A percentile compares a stretch with the other conserved stretches of the same genome.
Conservation (phyloP, 78 protist genomes). For the Chrysochromulina parva region DNA sequence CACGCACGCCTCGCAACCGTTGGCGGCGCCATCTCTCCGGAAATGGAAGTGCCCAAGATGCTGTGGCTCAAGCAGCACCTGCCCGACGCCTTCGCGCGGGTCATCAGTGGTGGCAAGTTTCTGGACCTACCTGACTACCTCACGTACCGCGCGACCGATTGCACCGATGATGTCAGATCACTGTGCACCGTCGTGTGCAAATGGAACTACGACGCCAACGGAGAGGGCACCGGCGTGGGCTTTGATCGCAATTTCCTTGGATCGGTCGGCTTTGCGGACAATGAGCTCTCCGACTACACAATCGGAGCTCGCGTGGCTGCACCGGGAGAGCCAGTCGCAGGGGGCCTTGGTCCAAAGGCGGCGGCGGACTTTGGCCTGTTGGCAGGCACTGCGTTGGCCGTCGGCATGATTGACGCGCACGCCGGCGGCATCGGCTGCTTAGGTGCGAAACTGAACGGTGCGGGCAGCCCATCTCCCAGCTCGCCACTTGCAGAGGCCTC, state of each 20-base stretch:
- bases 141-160: conserved; percentile 16
- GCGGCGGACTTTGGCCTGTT: conserved; percentile 29
- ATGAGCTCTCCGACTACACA: background rate
- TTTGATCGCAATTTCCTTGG: background rate
- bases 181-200: conserved; percentile 52
- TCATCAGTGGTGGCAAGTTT: background rate
- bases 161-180: conserved; percentile 17
- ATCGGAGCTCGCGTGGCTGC: background rate
- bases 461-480: no score
- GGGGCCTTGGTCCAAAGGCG: background rate
- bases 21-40: conserved; percentile 52
- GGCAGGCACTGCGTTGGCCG: background rate
- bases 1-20: conserved; percentile 40
- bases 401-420: conserved; percentile 59
- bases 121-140: conserved; percentile 56
- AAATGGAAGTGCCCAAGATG: conserved; percentile 55
- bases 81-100: conserved; percentile 14
- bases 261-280: conserved; percentile 1
- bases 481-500: background rate
- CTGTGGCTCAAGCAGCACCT: conserved; percentile 49
- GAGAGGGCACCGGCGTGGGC: background rate
- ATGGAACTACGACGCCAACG: conserved; percentile 38
- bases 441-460: background rate
- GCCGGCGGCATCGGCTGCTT: conserved; percentile 56
- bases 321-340: background rate